A percentile compares a stretch with the other conserved stretches of the same genome.
These are phyloP conservation scores for Hortaea werneckii DNA, from an alignment of 2,329 filamentous ascomycete genomes.

Conservation along the genomic window DNA sequence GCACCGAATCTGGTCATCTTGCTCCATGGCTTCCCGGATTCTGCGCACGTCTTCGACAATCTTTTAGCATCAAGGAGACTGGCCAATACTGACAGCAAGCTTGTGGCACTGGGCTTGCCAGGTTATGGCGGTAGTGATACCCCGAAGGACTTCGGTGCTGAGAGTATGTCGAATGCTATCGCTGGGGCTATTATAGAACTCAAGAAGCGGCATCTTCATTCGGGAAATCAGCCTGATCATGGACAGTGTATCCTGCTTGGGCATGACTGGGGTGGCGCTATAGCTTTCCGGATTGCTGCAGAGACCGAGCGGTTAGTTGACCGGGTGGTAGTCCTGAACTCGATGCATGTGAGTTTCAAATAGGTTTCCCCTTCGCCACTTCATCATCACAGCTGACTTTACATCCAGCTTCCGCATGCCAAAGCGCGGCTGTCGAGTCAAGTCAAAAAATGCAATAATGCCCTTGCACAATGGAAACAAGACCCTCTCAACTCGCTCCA, in stretches of 20 bases:
- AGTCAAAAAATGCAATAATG: background rate
- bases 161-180: conserved; percentile 43
- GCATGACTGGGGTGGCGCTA: conserved; percentile 39
- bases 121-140: conserved; percentile 50
- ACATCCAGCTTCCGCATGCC: background rate
- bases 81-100: conserved; percentile 30
- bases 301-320: conserved; percentile 47
- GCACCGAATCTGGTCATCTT: conserved; percentile 29
- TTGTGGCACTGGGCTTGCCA: conserved; percentile 48
- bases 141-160: conserved; percentile 39
- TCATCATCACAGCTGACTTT: background rate
- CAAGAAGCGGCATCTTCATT: conserved; percentile 33
- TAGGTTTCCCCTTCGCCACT: background rate
- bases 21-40: conserved; percentile 52
- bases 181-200: conserved; percentile 44
- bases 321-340: conserved; percentile 46
- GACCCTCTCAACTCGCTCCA: background rate
- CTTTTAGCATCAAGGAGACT: conserved; percentile 30
- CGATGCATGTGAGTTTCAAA: conserved; percentile 38
- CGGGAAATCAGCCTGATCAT: conserved; percentile 8
- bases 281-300: conserved; percentile 47
- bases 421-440: background rate
- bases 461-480: background rate
- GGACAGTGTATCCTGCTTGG: conserved; percentile 33
- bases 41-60: conserved; percentile 44